Conservation (phyloP, 2,329 filamentous ascomycete species). For the Triangularia verruculosa region DNA sequence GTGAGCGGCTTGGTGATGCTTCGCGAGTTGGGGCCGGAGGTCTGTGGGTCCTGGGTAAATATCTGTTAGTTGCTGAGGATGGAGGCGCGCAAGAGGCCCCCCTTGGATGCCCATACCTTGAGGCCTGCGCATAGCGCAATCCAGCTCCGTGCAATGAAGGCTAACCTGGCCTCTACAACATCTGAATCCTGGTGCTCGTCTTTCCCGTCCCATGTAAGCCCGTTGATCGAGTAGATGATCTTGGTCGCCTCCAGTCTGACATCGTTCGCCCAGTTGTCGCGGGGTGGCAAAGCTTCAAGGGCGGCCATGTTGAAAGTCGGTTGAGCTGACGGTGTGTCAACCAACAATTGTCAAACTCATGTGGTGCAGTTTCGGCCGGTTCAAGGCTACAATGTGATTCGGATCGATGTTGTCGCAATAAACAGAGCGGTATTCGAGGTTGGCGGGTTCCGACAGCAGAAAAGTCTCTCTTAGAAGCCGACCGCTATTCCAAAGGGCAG, state of each 20-base stretch:
- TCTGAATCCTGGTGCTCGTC: conserved; percentile 27
- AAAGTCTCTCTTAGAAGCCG: conserved; percentile 2
- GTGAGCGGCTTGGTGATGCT: background rate
- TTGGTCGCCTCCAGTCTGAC: conserved; percentile 21
- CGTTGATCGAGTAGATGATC: conserved; percentile 2
- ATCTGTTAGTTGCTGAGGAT: background rate
- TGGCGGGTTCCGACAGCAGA: background rate
- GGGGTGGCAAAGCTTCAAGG: conserved; percentile 45
- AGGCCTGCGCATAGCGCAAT: conserved; percentile 30
- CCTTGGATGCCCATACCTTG: conserved; percentile 33
- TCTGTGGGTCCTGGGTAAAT: background rate
- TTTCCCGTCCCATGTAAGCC: conserved; percentile 35
- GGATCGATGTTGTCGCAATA: background rate
- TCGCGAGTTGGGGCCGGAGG: background rate
- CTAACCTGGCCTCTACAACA: conserved; percentile 35
- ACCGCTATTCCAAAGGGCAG: conserved; percentile 17
- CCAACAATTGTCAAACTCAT: conserved; percentile 49
- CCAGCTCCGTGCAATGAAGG: conserved; percentile 43
- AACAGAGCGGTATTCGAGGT: background rate
- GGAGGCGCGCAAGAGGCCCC: background rate
- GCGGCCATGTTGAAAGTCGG: conserved; percentile 53
- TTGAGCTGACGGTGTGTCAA: conserved; percentile 41
- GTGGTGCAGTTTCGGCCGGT: conserved; percentile 29
- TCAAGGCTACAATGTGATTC: conserved; percentile 1
- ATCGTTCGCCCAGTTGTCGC: conserved; percentile 37